Conservation (phyloP, 257 asterid species). For the Primulina eburnea region DNA sequence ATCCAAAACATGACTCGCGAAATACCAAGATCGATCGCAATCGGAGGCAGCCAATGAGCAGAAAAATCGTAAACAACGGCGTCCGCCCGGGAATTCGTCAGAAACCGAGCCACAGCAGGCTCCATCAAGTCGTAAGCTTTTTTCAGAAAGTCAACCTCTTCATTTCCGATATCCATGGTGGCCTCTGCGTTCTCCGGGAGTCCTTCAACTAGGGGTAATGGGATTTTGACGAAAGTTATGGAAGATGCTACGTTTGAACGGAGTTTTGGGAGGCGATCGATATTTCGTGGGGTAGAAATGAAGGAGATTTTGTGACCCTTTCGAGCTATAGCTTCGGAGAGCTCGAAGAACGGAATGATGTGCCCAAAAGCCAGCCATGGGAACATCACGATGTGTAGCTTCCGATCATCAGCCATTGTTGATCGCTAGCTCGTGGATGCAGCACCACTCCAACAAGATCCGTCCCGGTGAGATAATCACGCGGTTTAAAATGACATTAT, state of each 20-base stretch:
- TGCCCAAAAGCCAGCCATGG: neutral
- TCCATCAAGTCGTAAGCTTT: constrained; percentile 31
- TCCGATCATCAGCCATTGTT: too few relatives aligned
- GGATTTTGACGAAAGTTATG: constrained; percentile 20
- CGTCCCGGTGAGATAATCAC: too few relatives aligned
- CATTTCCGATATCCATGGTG: constrained; percentile 20
- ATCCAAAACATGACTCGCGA: too few relatives aligned
- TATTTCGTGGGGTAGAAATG: constrained; percentile 29
- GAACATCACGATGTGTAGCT: neutral
- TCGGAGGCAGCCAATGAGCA: constrained; percentile 21
- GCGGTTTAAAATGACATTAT: too few relatives aligned
- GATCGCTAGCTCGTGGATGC: too few relatives aligned
- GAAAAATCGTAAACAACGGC: constrained; percentile 30
- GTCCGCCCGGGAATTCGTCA: constrained; percentile 20
- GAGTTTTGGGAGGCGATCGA: constrained; percentile 30
- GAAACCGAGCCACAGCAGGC: constrained; percentile 15
- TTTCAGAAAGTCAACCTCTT: constrained; percentile 23
- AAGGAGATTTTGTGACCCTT: constrained; percentile 7
- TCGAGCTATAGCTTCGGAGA: neutral
- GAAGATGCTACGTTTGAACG: constrained; percentile 7
- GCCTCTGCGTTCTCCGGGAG: constrained; percentile 33
- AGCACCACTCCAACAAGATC: too few relatives aligned
- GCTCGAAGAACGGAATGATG: neutral
- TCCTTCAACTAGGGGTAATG: constrained; percentile 14
- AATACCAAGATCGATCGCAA: constrained; percentile 10